These are phyloP conservation scores for Hymenoscyphus linearis DNA, from an alignment of 2,329 filamentous ascomycete species.

Conservation along the genomic window DNA sequence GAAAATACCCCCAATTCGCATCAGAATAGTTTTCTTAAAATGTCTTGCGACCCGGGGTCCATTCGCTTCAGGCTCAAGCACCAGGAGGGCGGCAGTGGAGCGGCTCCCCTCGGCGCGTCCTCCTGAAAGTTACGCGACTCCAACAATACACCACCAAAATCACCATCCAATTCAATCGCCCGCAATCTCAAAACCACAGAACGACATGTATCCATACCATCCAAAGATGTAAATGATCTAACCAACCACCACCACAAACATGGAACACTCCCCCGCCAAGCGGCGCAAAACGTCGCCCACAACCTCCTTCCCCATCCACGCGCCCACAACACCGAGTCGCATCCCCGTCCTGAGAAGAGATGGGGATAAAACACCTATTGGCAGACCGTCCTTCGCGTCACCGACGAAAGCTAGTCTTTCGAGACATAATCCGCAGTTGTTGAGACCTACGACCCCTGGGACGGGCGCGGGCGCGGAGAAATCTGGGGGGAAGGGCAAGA, in stretches of 20 bases:
- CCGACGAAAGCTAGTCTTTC: slow-evolving; percentile 60
- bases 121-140: slow-evolving; percentile 16
- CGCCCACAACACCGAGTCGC: slow-evolving; percentile 36
- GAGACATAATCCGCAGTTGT: slow-evolving; percentile 54
- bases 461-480: slow-evolving; percentile 37
- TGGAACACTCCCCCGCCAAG: slow-evolving; percentile 58
- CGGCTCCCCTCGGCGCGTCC: slow-evolving; percentile 5
- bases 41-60: neutral
- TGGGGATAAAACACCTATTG: slow-evolving; percentile 28
- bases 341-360: slow-evolving; percentile 23
- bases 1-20: neutral
- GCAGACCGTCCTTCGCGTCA: slow-evolving; percentile 57
- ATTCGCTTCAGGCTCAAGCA: neutral
- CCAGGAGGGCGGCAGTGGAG: neutral
- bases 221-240: slow-evolving; percentile 12
- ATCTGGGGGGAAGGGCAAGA: slow-evolving; percentile 26
- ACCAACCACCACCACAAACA: slow-evolving; percentile 22
- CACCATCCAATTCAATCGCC: slow-evolving; percentile 1
- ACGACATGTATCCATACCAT: slow-evolving; percentile 3
- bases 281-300: slow-evolving; percentile 57
- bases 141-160: slow-evolving; percentile 2
- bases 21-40: neutral
- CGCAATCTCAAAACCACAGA: neutral
- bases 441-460: slow-evolving; percentile 36
- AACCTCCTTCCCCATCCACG: slow-evolving; percentile 39